A percentile compares a stretch with the other conserved stretches of the same genome.
Conservation (phyloP, 768 basidiomycete genomes). For the Pleurotus sapidus region DNA sequence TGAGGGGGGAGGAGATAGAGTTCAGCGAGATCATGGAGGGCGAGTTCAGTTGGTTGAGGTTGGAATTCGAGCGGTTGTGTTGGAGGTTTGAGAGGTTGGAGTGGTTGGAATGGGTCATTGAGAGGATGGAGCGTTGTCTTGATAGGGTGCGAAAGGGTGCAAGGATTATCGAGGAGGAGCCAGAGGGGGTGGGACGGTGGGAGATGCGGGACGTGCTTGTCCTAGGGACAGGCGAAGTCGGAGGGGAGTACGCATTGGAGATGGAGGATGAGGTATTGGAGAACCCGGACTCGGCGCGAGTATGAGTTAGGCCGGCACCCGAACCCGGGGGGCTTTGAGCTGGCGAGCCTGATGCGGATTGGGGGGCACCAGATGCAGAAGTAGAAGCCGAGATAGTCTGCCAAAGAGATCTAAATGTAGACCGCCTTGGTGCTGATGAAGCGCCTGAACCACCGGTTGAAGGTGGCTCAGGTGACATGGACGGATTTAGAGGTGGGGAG, state of each 20-base stretch:
- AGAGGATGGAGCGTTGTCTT: conserved; percentile 42
- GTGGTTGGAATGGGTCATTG: conserved; percentile 34
- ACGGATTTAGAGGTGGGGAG: not conserved
- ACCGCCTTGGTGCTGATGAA: not conserved
- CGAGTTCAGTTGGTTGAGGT: conserved; percentile 44
- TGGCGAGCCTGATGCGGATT: not conserved
- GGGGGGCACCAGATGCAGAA: not conserved
- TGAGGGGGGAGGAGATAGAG: conserved; percentile 73
- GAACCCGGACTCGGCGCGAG: conserved; percentile 26
- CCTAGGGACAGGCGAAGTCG: conserved; percentile 11
- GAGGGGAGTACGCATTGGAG: conserved; percentile 19
- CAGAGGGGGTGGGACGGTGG: conserved; percentile 25
- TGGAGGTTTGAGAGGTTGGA: conserved; percentile 9
- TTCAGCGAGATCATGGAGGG: conserved; percentile 70
- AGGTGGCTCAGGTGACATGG: not conserved
- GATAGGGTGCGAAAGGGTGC: conserved; percentile 47
- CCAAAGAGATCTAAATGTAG: conserved; percentile 5
- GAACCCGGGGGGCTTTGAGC: conserved; percentile 1
- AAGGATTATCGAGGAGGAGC: conserved; percentile 34
- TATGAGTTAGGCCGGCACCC: conserved; percentile 15
- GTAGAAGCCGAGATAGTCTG: conserved; percentile 1
- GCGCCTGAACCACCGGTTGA: not conserved
- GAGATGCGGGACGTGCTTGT: conserved; percentile 21
- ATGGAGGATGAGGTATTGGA: conserved; percentile 21
- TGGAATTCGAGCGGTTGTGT: no score